A percentile compares a stretch with the other conserved stretches of the same genome.
phyloP scores from a whole-genome alignment of 192 early-diverging fungal genomes.

The Coemansia sp. region DNA sequence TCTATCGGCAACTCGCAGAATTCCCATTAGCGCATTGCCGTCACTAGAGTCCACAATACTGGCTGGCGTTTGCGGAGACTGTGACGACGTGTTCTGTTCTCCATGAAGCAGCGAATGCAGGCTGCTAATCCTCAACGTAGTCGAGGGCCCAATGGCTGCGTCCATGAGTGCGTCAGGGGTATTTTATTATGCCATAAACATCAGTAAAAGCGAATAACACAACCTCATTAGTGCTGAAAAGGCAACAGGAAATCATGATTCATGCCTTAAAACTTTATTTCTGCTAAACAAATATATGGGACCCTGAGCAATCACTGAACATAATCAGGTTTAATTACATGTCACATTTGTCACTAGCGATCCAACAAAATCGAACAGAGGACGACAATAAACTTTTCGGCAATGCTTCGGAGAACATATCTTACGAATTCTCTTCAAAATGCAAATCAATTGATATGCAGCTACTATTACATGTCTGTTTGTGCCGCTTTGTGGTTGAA shows the following conservation, averaged over 20 bases:
- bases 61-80: background rate
- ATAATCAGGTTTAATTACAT: background rate
- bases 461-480: background rate
- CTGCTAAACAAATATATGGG: too few species aligned
- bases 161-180: background rate
- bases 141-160: background rate
- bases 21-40: slow-evolving; percentile 22
- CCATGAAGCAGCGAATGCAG: background rate
- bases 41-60: background rate
- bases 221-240: background rate
- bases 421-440: too few species aligned
- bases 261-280: too few species aligned
- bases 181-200: background rate
- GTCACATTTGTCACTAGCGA: too few species aligned
- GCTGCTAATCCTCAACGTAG: background rate
- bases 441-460: background rate
- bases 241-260: too few species aligned
- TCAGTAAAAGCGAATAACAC: background rate
- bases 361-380: too few species aligned
- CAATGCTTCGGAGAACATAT: too few species aligned
- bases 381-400: too few species aligned
- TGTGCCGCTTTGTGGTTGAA: background rate
- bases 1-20: slow-evolving; percentile 22
- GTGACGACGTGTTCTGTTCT: background rate
- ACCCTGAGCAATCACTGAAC: background rate